Conservation (phyloP, 371 early-diverging fungal genomes). For the Mucor indicus region DNA sequence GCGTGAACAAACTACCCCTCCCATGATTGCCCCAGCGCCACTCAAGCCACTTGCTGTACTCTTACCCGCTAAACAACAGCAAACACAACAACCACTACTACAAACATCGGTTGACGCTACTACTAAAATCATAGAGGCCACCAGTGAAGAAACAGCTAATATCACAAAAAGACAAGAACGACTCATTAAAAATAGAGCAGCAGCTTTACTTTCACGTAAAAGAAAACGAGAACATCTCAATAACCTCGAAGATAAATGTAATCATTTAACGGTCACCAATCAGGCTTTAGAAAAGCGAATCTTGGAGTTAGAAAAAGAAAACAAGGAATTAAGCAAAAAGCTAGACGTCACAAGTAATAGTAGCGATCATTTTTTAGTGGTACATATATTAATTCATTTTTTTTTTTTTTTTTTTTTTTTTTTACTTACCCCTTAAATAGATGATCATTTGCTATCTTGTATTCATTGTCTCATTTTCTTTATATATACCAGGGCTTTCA, state of each 20-base stretch:
- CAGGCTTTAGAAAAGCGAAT: slow-evolving; percentile 30
- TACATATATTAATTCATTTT: too few species aligned
- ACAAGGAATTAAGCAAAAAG: slow-evolving; percentile 11
- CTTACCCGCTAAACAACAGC: slow-evolving; percentile 1
- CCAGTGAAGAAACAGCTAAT: slow-evolving; percentile 14
- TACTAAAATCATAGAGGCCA: neutral
- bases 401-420: too few species aligned
- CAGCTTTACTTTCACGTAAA: slow-evolving; percentile 85
- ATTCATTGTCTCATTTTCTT: too few species aligned
- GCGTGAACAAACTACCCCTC: slow-evolving; percentile 13
- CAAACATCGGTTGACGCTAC: too few species aligned
- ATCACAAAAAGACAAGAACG: slow-evolving; percentile 77
- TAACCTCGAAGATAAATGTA: slow-evolving; percentile 56
- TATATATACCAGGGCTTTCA: too few species aligned
- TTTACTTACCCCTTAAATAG: too few species aligned
- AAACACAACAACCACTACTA: neutral
- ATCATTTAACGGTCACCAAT: slow-evolving; percentile 15
- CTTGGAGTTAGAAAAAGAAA: slow-evolving; percentile 34
- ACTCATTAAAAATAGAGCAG: slow-evolving; percentile 87
- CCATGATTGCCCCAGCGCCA: slow-evolving; percentile 9
- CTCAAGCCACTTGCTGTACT: slow-evolving; percentile 1
- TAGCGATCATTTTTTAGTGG: too few species aligned
- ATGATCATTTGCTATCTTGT: too few species aligned
- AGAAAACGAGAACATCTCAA: slow-evolving; percentile 83
- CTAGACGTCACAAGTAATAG: too few species aligned